phyloP scores from a whole-genome alignment of 148 eudicot genomes.

The Amaranthus hypochondriacus region DNA sequence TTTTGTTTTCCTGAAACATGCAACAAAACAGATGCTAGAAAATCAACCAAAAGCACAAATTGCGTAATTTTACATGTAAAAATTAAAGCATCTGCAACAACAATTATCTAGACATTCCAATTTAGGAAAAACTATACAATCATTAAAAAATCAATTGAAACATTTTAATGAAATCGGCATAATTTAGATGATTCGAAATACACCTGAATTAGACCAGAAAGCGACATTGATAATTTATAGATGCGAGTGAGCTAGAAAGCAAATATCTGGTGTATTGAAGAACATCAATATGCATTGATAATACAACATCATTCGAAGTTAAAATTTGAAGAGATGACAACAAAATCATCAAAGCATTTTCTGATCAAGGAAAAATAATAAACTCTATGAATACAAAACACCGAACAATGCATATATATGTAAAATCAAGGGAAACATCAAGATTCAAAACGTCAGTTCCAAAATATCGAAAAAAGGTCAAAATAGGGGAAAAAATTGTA shows the following conservation, averaged over 20 bases:
- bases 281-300: not conserved
- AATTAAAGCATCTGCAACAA: not conserved
- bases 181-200: not conserved
- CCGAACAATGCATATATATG: not conserved
- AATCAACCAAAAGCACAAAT: conserved; percentile 9
- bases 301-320: not conserved
- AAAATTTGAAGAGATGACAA: not conserved
- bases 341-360: not conserved
- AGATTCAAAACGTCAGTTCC: not conserved
- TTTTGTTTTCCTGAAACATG: conserved; percentile 50
- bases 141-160: no score
- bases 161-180: no score
- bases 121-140: no score
- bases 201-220: not conserved
- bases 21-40: conserved; percentile 9
- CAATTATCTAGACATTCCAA: not conserved
- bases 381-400: not conserved
- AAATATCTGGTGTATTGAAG: not conserved
- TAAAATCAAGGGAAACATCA: not conserved
- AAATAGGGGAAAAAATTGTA: no score
- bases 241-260: not conserved
- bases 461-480: no score
- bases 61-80: not conserved
- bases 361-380: not conserved
- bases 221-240: not conserved